A percentile compares a stretch with the other conserved stretches of the same genome.
Evolutionary conservation across 352 stramenopile species (phyloP).

Genomic region (Phytophthora citricola): DNA sequence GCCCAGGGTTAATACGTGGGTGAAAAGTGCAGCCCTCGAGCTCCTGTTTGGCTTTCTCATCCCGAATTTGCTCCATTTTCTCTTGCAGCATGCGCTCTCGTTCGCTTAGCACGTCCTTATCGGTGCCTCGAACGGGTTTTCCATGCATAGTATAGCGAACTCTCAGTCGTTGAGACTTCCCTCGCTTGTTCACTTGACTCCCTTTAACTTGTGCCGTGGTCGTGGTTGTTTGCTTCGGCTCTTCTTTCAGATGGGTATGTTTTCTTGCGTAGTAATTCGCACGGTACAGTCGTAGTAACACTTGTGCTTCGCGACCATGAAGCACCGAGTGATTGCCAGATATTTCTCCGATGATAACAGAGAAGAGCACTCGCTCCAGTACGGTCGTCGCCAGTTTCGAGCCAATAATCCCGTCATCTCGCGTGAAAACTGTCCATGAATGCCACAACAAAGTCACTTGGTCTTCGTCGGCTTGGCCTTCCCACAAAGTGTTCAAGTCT

Average conservation of each 20-base stretch:
- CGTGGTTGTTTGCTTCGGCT: constrained; percentile 1
- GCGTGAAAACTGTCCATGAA: constrained; percentile 46
- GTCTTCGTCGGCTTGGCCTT: constrained; percentile 11
- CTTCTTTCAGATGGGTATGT: constrained; percentile 20
- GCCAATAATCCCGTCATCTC: constrained; percentile 4
- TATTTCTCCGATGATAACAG: constrained; percentile 30
- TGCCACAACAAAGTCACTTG: constrained; percentile 60
- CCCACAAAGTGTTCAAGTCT: constrained; percentile 44
- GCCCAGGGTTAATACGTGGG: constrained; percentile 37
- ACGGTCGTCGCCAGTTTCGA: constrained; percentile 16
- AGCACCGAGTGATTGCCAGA: constrained; percentile 5
- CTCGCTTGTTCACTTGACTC: constrained; percentile 11
- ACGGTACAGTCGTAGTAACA: constrained; percentile 40
- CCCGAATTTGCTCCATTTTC: constrained; percentile 43
- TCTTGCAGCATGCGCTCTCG: constrained; percentile 33
- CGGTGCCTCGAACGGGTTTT: constrained; percentile 29
- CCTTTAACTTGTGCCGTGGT: background rate
- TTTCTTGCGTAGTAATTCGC: constrained; percentile 47
- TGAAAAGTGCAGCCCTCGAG: constrained; percentile 66
- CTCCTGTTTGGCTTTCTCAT: constrained; percentile 45
- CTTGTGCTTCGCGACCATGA: constrained; percentile 13
- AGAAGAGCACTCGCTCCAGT: constrained; percentile 28
- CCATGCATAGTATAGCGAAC: constrained; percentile 47
- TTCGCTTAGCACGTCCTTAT: constrained; percentile 41
- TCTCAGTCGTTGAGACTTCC: constrained; percentile 16